phyloP scores from a whole-genome alignment of 805 yeast genomes.

The Candida xyloterini region DNA sequence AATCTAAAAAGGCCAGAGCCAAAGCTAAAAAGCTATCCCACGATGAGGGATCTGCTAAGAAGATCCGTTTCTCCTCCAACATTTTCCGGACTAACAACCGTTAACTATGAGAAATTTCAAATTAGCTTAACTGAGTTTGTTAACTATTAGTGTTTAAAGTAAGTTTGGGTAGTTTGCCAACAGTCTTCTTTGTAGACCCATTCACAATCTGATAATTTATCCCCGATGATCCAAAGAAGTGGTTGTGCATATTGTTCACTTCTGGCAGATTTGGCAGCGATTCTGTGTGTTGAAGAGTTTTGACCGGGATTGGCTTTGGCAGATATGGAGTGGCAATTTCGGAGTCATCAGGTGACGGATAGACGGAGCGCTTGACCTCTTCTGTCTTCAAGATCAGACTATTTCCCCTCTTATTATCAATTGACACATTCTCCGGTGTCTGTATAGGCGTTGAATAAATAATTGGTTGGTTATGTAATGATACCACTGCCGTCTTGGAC shows the following conservation, averaged over 20 bases:
- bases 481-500: background rate
- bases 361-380: background rate
- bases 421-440: conserved; percentile 1
- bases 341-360: conserved; percentile 16
- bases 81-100: conserved; percentile 16
- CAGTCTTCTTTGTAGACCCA: background rate
- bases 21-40: conserved; percentile 3
- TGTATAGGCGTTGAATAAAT: background rate
- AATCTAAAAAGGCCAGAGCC: conserved; percentile 7
- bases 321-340: conserved; percentile 12
- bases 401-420: background rate
- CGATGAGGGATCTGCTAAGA: conserved; percentile 8
- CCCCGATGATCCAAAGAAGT: conserved; percentile 12
- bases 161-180: background rate
- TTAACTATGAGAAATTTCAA: background rate
- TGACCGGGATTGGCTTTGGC: conserved; percentile 17
- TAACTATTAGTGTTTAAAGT: background rate
- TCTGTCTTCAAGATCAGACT: background rate
- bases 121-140: background rate
- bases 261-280: conserved; percentile 3
- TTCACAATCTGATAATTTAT: conserved; percentile 5
- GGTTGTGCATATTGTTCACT: conserved; percentile 5
- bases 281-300: conserved; percentile 1
- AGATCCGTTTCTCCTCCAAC: conserved; percentile 19
- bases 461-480: background rate